Evolutionary conservation across 768 basidiomycete species (phyloP), one percentile per base, ranked within the genome.

Genomic region (Lyophyllum atratum): DNA sequence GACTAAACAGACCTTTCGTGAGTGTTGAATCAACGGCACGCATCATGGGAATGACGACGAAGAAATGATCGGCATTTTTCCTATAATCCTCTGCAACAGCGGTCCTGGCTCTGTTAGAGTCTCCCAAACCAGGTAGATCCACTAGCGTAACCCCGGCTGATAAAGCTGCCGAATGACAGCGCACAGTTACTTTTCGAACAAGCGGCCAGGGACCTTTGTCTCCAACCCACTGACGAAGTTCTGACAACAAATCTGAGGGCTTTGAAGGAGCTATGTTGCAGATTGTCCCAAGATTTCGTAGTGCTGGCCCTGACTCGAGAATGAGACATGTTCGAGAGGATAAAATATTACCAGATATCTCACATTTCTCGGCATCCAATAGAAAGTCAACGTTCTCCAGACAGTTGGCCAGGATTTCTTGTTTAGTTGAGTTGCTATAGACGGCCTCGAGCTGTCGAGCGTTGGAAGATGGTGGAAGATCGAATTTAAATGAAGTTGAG

Each of bases 151-250:
- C 31, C 5, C 55, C 55, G 6, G 43, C 37, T 12, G 55, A 49
- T 21, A 56, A 11, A 19, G 29, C 43, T 10, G 19, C 11, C 7
- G 55, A 56, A 17, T 45, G 31, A 37, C 40, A 17, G 21, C 33
- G 49, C 7, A 56, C 33, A 28, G 9, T n/a, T 4, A 56, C 55
- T 21, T 51, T 56, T 26, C 22, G 49, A 33, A 56, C 51, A 7
- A 56, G 49, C 15, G 55, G 55, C 55, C 55, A 56, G 4, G 14
- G 49, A 19, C 55, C 55, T 51, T n/a, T 50, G 25, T 56, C 55
- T 11, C 55, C 40, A 22, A 26, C 37, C 42, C 12, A 51, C 21
- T 21, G n/a, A 11, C 40, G 49, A n/a, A 56, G 26, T 45, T 28
- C 21, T 8, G 24, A 33, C 8, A 22, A 33, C 14, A 56, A 21